Evolutionary conservation across 1,139 yeast genomes (phyloP).

Genomic region (Magnusiomyces fungicola): DNA sequence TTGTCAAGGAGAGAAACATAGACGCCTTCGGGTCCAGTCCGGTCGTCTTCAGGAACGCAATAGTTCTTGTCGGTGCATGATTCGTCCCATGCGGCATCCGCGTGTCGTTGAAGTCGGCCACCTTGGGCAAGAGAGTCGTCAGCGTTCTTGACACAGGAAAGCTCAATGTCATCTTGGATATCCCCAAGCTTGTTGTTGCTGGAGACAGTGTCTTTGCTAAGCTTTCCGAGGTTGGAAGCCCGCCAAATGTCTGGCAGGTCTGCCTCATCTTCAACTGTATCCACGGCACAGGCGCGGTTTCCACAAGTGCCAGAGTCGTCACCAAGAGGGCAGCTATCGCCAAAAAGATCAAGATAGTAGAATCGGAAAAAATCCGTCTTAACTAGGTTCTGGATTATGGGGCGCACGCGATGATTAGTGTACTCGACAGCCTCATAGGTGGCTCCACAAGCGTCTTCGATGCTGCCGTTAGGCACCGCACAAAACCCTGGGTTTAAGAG

Average conservation of each 20-base stretch:
- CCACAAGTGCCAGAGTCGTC: slow-evolving; percentile 81
- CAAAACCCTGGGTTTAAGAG: slow-evolving; percentile 3
- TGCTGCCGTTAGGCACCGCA: slow-evolving; percentile 19
- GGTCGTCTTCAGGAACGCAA: slow-evolving; percentile 16
- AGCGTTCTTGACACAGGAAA: slow-evolving; percentile 16
- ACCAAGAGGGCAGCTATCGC: slow-evolving; percentile 75
- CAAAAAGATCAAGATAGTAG: slow-evolving; percentile 76
- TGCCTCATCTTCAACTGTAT: slow-evolving; percentile 48
- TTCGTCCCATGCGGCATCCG: slow-evolving; percentile 5
- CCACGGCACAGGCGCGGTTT: slow-evolving; percentile 91
- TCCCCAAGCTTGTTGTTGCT: neutral
- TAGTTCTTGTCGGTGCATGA: slow-evolving; percentile 7
- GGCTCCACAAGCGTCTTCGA: slow-evolving; percentile 41
- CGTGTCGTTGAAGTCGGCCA: slow-evolving; percentile 3
- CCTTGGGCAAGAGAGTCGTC: slow-evolving; percentile 6
- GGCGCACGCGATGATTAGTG: slow-evolving; percentile 45
- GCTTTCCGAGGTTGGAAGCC: slow-evolving; percentile 63
- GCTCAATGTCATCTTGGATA: slow-evolving; percentile 11
- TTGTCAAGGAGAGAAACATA: slow-evolving; percentile 80
- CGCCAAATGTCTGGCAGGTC: slow-evolving; percentile 66
- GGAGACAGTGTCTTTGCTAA: slow-evolving; percentile 42
- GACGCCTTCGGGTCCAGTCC: slow-evolving; percentile 42
- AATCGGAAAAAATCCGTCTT: slow-evolving; percentile 52
- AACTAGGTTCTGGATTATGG: slow-evolving; percentile 50
- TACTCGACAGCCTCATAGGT: slow-evolving; percentile 47